Percentiles rank a stretch among this genome's conserved stretches.
Conservation (phyloP, 371 early-diverging fungal genomes). For the Rhizopus microsporus region DNA sequence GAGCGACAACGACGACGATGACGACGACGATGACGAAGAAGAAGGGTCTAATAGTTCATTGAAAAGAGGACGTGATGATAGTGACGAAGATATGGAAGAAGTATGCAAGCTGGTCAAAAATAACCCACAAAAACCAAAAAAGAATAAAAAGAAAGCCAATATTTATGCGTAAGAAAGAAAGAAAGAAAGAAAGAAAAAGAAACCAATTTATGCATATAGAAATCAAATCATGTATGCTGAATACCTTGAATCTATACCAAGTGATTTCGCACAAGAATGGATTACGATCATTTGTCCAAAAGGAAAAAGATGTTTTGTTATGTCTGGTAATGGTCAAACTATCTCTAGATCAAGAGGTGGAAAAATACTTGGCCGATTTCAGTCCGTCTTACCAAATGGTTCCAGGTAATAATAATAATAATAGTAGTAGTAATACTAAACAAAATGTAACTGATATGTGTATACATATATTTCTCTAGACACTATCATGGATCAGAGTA, state of each 20-base stretch:
- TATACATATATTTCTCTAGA: background rate
- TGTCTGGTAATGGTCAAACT: slow-evolving; percentile 45
- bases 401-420: slow-evolving; percentile 22
- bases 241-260: slow-evolving; percentile 52
- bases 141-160: slow-evolving; percentile 16
- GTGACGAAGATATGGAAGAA: slow-evolving; percentile 29
- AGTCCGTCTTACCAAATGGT: slow-evolving; percentile 62
- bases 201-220: slow-evolving; percentile 19
- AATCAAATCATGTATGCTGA: slow-evolving; percentile 68
- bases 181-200: background rate
- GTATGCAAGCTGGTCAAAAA: slow-evolving; percentile 2
- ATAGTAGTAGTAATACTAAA: background rate
- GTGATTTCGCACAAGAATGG: slow-evolving; percentile 54
- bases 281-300: slow-evolving; percentile 56
- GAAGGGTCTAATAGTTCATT: slow-evolving; percentile 8
- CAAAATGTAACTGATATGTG: background rate
- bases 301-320: slow-evolving; percentile 64
- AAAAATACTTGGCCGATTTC: slow-evolving; percentile 46
- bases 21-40: slow-evolving; percentile 12
- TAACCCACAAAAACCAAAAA: slow-evolving; percentile 4
- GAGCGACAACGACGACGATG: slow-evolving; percentile 4
- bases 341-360: slow-evolving; percentile 40
- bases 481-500: slow-evolving; percentile 40
- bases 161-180: slow-evolving; percentile 22
- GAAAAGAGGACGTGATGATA: slow-evolving; percentile 19